These are phyloP conservation scores for Amanita exitialis DNA, from an alignment of 768 basidiomycete genomes.

Conservation along the genomic window DNA sequence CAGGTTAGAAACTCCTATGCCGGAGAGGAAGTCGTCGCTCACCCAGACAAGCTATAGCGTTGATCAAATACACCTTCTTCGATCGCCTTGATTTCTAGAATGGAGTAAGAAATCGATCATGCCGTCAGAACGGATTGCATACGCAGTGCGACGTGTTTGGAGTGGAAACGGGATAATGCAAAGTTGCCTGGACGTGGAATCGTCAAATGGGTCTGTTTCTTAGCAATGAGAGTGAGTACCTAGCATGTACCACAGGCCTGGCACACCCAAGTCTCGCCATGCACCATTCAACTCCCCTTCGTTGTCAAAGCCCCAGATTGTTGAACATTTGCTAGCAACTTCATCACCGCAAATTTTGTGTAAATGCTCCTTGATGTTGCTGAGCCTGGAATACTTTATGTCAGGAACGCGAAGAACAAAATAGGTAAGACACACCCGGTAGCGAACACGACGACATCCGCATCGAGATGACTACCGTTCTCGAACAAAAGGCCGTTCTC, in stretches of 20 bases:
- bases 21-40: no score
- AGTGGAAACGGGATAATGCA: slow-evolving; percentile 46
- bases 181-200: slow-evolving; percentile 31
- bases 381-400: slow-evolving; percentile 22
- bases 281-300: slow-evolving; percentile 49
- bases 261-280: slow-evolving; percentile 38
- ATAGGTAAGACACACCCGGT: slow-evolving; percentile 24
- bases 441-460: slow-evolving; percentile 41
- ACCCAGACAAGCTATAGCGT: slow-evolving; percentile 10
- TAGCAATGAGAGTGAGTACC: slow-evolving; percentile 21
- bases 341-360: slow-evolving; percentile 33
- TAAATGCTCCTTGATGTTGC: slow-evolving; percentile 28
- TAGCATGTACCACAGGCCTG: slow-evolving; percentile 49
- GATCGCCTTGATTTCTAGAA: slow-evolving; percentile 58
- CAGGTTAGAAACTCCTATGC: no score
- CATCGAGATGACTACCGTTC: slow-evolving; percentile 31
- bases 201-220: neutral
- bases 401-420: neutral
- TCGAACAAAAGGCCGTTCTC: slow-evolving; percentile 31
- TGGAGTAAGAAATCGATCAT: neutral
- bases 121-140: slow-evolving; percentile 16
- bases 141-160: slow-evolving; percentile 56
- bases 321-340: slow-evolving; percentile 29
- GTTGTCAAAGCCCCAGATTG: slow-evolving; percentile 50
- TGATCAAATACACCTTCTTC: slow-evolving; percentile 38